Base-by-base conservation (phyloP, 306 rosid genomes). In the Quercus dentata region DNA sequence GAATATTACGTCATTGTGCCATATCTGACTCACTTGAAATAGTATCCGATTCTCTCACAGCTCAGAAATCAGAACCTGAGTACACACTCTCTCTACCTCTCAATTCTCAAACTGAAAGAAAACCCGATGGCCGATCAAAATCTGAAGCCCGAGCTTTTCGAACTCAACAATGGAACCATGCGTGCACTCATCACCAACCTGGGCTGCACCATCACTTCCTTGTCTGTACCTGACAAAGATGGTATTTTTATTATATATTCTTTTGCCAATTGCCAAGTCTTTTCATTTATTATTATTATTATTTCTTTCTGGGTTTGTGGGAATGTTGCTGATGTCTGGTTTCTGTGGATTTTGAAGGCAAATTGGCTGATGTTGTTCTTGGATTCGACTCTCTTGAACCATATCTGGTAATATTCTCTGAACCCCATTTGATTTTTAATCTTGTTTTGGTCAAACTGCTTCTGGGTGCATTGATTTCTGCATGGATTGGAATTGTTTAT, bases 181-280 rank as follows among this genome's bases (percentile, higher is more conserved):
- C 78, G 82, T 12, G 89, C 89, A 54, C 83, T 28, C 30, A 28
- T 28, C 30, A 28, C 30, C 79, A 91, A 95, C 87, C 85, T 86
- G 9, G 99, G 99, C 69, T 95, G 99, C 91, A 90, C 97, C 4
- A 93, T 95, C 87, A 90, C 90, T 76, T 95, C 99, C 74, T 84
- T 95, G 52, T 93, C 89, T 19, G 88, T 95, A 1, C 99, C 99
- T 1, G 87, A 57, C 72, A 93, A 93, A 87, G 88, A 91, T 61
- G 99, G 99, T 90, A 56, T 56, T 49, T 49, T 49, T 3, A 49
- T 13, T 13, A 49, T 49, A 49, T 49, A 49, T 49, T 3, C 54
- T 49, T 49, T 12, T 49, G 5, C 54, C 54, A 49, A 49, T 49
- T 49, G 54, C 54, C 17, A 12, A 7, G 46, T 1, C 54, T 12